These are phyloP conservation scores for Hygrocybe punicea DNA, from an alignment of 768 basidiomycete genomes.

Conservation along the genomic window DNA sequence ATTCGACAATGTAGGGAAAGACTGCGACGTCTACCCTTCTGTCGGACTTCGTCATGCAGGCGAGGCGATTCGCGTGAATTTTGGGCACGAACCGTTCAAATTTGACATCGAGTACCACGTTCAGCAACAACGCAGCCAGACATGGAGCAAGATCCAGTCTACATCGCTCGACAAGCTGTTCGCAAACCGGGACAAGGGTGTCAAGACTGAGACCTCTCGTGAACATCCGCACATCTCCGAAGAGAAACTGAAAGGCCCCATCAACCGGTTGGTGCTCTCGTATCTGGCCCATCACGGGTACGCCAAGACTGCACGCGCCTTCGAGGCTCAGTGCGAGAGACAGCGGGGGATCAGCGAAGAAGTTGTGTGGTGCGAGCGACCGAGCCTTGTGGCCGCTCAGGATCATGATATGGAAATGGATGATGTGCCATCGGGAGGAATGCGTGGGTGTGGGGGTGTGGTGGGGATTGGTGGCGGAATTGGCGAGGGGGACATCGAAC, in stretches of 20 bases:
- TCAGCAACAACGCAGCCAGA: conserved; percentile 59
- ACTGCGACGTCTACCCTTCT: conserved; percentile 74
- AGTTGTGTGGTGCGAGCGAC: neutral
- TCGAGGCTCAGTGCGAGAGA: conserved; percentile 47
- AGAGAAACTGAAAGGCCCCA: conserved; percentile 52
- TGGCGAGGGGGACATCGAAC: conserved; percentile 57
- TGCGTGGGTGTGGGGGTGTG: conserved; percentile 14
- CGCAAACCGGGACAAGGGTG: neutral
- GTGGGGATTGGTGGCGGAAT: too few relatives aligned
- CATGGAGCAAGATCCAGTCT: conserved; percentile 65
- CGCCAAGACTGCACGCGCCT: conserved; percentile 62
- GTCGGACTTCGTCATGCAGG: conserved; percentile 79
- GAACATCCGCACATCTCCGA: conserved; percentile 35
- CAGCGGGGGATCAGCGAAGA: neutral
- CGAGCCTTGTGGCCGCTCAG: neutral
- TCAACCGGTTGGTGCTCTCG: conserved; percentile 70
- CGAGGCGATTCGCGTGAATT: conserved; percentile 82
- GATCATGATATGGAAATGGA: conserved; percentile 53
- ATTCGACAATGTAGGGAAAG: conserved; percentile 69
- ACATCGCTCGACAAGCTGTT: conserved; percentile 45
- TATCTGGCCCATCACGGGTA: conserved; percentile 88
- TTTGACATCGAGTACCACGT: conserved; percentile 90
- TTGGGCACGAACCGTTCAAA: conserved; percentile 80
- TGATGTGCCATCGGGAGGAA: conserved; percentile 18
- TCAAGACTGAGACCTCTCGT: conserved; percentile 11